Evolutionary conservation across 768 basidiomycete genomes (phyloP), one percentile per base, ranked within the genome.

Genomic region (Boletus rubropictus): DNA sequence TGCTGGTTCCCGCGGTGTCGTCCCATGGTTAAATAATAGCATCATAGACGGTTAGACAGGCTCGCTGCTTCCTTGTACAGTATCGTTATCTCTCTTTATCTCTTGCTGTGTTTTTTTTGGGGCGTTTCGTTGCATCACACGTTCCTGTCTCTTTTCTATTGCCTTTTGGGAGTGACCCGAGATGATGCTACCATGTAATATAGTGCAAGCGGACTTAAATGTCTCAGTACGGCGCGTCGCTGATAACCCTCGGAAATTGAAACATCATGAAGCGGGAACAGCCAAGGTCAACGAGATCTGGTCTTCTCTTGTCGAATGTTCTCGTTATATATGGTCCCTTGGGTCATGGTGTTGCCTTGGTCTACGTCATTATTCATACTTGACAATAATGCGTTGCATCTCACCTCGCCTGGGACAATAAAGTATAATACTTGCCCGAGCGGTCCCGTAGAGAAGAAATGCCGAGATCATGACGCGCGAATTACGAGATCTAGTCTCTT

Each of bases 361-460:
- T n/a, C n/a, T n/a, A n/a, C n/a, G n/a, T n/a, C n/a, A n/a, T n/a
- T n/a, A n/a, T n/a, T 18, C 37, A 8, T 21, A 10, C 32, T 44
- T 27, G 21, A 22, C 27, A n/a, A n/a, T n/a, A 12, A 48, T 11
- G 39, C 48, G 44, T 40, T 35, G 42, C 27, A 42, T 28, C 45
- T 61, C 45, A 42, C 28, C 10, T 5, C 40, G 9, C 12, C 3
- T 11, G 20, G 14, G 14, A 31, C n/a, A n/a, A n/a, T n/a, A n/a
- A n/a, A n/a, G n/a, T n/a, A 9, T 56, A 49, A 36, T 37, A 62
- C 41, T 28, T 66, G 18, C 66, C 67, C 11, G 52, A 31, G 29
- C 65, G 66, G 64, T 55, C 57, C 37, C 68, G 65, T 12, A 66
- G 65, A 1, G 50, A 51, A 33, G 37, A 46, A 15, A 17, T 56